A percentile compares a stretch with the other conserved stretches of the same genome.
These are phyloP conservation scores for Verticillium longisporum DNA, from an alignment of 2,329 filamentous ascomycete genomes.

Conservation along the genomic window DNA sequence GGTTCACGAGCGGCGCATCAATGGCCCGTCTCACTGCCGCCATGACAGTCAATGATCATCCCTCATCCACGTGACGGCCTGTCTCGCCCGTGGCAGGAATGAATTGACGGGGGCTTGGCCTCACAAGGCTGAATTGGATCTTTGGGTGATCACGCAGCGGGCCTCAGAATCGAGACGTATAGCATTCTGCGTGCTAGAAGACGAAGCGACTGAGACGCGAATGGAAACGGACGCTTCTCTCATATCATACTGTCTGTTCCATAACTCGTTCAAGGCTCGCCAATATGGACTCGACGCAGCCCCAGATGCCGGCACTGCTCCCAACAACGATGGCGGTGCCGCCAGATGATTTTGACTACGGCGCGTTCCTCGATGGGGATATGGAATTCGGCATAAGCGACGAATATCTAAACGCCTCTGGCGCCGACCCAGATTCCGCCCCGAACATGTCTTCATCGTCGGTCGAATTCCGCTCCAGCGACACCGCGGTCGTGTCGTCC, in stretches of 20 bases:
- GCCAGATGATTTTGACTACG: conserved; percentile 29
- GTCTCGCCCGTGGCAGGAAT: not conserved
- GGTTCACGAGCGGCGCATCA: not conserved
- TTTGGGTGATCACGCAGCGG: not conserved
- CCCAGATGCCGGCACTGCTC: conserved; percentile 13
- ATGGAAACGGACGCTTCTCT: not conserved
- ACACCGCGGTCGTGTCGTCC: not conserved
- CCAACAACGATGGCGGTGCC: conserved; percentile 16
- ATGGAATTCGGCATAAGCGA: conserved; percentile 18
- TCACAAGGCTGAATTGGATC: not conserved
- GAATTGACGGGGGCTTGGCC: not conserved
- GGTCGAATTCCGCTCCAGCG: conserved; percentile 4
- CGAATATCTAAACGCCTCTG: conserved; percentile 13
- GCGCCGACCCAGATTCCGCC: conserved; percentile 18
- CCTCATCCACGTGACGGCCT: not conserved
- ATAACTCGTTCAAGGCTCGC: not conserved
- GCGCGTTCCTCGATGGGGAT: conserved; percentile 24
- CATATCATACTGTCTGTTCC: not conserved
- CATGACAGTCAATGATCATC: conserved; percentile 1
- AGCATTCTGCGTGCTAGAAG: not conserved
- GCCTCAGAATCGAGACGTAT: not conserved
- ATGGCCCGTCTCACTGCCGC: not conserved
- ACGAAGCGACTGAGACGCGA: not conserved
- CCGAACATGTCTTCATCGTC: not conserved
- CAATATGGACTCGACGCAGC: conserved; percentile 2